Evolutionary conservation across 306 rosid species (phyloP).

Genomic region (Quercus bicolor): DNA sequence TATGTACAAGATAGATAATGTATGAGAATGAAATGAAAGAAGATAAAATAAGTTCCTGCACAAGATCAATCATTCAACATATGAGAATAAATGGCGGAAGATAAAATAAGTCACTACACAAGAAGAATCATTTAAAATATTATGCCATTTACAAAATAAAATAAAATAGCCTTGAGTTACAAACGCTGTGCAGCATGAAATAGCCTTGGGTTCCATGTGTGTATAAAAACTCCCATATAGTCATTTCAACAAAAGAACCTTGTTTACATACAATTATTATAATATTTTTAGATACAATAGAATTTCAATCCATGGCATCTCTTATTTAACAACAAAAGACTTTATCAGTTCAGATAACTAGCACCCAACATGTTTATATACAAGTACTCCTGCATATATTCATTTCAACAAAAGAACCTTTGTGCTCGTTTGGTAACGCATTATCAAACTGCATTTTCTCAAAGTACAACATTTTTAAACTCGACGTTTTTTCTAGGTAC

Average conservation of each 20-base stretch:
- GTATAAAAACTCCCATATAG: background rate
- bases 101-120: background rate
- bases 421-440: no score
- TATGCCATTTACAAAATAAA: background rate
- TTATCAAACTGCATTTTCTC: no score
- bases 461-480: no score
- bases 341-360: no score
- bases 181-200: background rate
- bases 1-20: constrained; percentile 4
- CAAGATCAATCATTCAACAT: background rate
- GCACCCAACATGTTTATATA: no score
- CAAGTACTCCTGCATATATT: no score
- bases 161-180: background rate
- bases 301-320: no score
- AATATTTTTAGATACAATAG: no score
- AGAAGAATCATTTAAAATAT: background rate
- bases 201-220: background rate
- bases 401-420: no score
- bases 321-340: no score
- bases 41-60: background rate
- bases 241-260: background rate
- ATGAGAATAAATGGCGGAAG: background rate
- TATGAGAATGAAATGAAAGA: background rate
- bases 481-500: no score
- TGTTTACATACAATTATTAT: no score